Conservation (phyloP, 163 green algal genomes). For the Coccomyxa subellipsoidea region DNA sequence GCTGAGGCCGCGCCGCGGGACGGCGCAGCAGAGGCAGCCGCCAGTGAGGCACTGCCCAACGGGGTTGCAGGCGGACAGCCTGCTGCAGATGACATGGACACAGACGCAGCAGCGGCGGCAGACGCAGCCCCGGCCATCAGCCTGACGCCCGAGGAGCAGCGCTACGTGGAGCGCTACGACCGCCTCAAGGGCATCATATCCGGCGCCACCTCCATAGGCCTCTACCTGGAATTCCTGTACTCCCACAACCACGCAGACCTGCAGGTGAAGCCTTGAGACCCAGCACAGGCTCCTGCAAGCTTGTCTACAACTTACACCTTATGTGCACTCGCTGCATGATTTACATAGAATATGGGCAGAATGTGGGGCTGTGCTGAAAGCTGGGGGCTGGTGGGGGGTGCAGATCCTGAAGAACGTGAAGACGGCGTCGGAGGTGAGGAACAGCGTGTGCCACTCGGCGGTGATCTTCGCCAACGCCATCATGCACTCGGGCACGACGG, state of each 20-base stretch:
- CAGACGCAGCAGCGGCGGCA: neutral
- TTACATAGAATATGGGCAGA: too few relatives aligned
- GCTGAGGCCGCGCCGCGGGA: neutral
- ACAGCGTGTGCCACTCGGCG: conserved; percentile 87
- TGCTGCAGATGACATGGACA: conserved; percentile 26
- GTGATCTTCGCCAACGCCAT: conserved; percentile 94
- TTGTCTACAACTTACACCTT: too few relatives aligned
- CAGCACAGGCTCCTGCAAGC: too few relatives aligned
- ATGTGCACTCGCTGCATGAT: too few relatives aligned
- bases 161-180: conserved; percentile 30
- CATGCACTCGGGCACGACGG: conserved; percentile 94
- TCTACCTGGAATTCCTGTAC: conserved; percentile 96
- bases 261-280: conserved; percentile 14
- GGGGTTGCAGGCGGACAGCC: conserved; percentile 1
- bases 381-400: too few relatives aligned
- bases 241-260: conserved; percentile 89
- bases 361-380: too few relatives aligned
- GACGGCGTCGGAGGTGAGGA: conserved; percentile 69
- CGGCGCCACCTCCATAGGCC: conserved; percentile 79
- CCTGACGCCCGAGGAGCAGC: conserved; percentile 20
- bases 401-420: conserved; percentile 96
- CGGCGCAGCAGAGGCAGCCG: neutral
- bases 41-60: neutral
- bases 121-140: conserved; percentile 21
- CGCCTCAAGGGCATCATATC: conserved; percentile 77